Evolutionary conservation across 768 basidiomycete genomes (phyloP), one percentile per base, ranked within the genome.

Genomic region (Amylocystis lapponica): DNA sequence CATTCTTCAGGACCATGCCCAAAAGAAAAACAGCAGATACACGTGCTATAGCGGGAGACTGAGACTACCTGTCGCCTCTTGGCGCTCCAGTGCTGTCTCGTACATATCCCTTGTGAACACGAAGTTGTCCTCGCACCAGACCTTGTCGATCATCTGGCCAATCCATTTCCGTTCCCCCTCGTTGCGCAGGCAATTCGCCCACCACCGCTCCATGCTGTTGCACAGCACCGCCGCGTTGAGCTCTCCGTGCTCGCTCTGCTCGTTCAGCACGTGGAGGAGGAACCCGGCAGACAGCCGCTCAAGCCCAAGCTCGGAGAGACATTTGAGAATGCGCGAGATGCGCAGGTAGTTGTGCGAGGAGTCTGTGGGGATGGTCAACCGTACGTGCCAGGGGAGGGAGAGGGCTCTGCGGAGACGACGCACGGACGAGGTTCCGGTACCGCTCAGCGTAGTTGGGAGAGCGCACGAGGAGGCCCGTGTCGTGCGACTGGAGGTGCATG

Each of bases 251-350:
- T 82, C 77, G 52, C 79, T 83, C 56, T 86, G 85, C 55, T 86
- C 81, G 51, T 68, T 74, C 21, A 87, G 68, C 46, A 86, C 68
- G 55, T 83, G 80, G 33, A 87, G 67, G 33, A 88, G 54, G 51
- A 86, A 84, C 1, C 79, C 82, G 12, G 77, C 71, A 50, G 78
- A 82, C 27, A 83, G 60, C 14, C 61, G 72, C 51, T 85, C 82
- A 34, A 83, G 61, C 14, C 81, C 83, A 45, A 86, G 61, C 55
- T 85, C 83, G 16, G 83, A 85, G 19, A 86, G 61, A 50, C 77
- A 83, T 61, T 87, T 86, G 51, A 88, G 64, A 44, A 87, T 86
- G 32, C 86, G 79, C 25, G 86, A 79, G 50, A 87, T 80, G 27
- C 86, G 78, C 39, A 87, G 72, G 60, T 83, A 76, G 59, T 88